A percentile compares a stretch with the other conserved stretches of the same genome.
Conservation (phyloP, 306 rosid species). For the Delonix regia region DNA sequence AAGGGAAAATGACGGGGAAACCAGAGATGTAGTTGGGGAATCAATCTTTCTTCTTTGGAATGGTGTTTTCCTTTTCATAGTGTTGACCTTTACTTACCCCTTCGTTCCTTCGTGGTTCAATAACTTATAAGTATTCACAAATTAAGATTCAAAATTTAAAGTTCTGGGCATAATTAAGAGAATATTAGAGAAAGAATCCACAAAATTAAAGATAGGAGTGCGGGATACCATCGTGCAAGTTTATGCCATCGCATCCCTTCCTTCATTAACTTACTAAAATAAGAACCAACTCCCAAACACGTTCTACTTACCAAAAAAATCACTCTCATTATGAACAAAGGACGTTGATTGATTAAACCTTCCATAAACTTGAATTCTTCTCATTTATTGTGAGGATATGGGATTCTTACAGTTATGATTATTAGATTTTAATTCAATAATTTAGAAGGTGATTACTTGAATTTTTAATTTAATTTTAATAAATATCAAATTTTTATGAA, state of each 20-base stretch:
- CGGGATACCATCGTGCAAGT: background rate
- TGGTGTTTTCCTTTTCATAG: background rate
- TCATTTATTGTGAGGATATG: background rate
- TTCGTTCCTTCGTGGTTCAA: background rate
- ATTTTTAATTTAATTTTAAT: too few relatives aligned
- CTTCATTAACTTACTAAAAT: too few relatives aligned
- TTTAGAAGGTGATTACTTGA: too few relatives aligned
- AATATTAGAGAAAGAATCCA: too few relatives aligned
- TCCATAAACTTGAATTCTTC: too few relatives aligned
- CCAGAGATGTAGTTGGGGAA: background rate
- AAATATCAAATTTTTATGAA: too few relatives aligned
- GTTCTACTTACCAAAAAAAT: too few relatives aligned
- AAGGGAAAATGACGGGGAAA: conserved; percentile 34
- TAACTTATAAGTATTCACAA: background rate
- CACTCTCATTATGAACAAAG: too few relatives aligned
- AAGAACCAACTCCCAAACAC: too few relatives aligned
- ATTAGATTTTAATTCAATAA: too few relatives aligned
- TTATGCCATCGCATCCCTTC: too few relatives aligned
- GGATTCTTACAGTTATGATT: too few relatives aligned
- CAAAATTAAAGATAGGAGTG: background rate
- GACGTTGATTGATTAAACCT: background rate
- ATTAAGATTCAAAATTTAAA: background rate
- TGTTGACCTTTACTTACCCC: background rate
- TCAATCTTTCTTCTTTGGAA: background rate
- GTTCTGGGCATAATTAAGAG: background rate